These are phyloP conservation scores for Candida orba DNA, from an alignment of 805 yeast species.

Conservation along the genomic window DNA sequence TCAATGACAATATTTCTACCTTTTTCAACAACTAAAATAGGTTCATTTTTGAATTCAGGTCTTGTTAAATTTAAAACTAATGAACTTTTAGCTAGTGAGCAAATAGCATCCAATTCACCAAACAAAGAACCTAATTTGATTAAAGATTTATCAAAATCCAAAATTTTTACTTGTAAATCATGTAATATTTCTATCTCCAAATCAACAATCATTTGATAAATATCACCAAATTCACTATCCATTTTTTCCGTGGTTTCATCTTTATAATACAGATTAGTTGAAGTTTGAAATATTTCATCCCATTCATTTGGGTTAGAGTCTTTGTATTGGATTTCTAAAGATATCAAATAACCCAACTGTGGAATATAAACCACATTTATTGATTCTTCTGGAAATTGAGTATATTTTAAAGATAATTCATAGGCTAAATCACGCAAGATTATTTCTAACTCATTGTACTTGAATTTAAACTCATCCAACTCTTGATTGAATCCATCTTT, in stretches of 20 bases:
- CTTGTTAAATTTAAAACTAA: slow-evolving; percentile 21
- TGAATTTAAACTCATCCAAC: slow-evolving; percentile 18
- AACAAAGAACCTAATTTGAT: slow-evolving; percentile 17
- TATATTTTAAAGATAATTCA: slow-evolving; percentile 7
- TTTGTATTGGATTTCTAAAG: slow-evolving; percentile 14
- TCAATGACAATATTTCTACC: slow-evolving; percentile 46
- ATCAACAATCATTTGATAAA: slow-evolving; percentile 33
- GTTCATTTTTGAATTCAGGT: slow-evolving; percentile 27
- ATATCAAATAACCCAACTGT: slow-evolving; percentile 36
- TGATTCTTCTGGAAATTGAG: slow-evolving; percentile 7
- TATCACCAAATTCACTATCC: slow-evolving; percentile 35
- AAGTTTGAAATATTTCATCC: slow-evolving; percentile 33
- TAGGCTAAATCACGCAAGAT: slow-evolving; percentile 22
- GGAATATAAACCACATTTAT: slow-evolving; percentile 37
- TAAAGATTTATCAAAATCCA: slow-evolving; percentile 11
- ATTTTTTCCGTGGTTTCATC: slow-evolving; percentile 23
- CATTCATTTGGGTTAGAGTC: slow-evolving; percentile 18
- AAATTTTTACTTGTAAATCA: slow-evolving; percentile 23
- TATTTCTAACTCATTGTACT: slow-evolving; percentile 23
- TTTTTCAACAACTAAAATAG: slow-evolving; percentile 25
- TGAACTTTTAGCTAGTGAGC: slow-evolving; percentile 29
- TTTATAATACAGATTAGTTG: slow-evolving; percentile 31
- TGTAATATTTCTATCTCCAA: slow-evolving; percentile 34
- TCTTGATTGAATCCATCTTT: slow-evolving; percentile 24
- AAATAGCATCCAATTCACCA: slow-evolving; percentile 32